Percentiles rank a stretch among this genome's conserved stretches.
Evolutionary conservation across 768 basidiomycete species (phyloP).

Genomic region (Pleurotus giganteus): DNA sequence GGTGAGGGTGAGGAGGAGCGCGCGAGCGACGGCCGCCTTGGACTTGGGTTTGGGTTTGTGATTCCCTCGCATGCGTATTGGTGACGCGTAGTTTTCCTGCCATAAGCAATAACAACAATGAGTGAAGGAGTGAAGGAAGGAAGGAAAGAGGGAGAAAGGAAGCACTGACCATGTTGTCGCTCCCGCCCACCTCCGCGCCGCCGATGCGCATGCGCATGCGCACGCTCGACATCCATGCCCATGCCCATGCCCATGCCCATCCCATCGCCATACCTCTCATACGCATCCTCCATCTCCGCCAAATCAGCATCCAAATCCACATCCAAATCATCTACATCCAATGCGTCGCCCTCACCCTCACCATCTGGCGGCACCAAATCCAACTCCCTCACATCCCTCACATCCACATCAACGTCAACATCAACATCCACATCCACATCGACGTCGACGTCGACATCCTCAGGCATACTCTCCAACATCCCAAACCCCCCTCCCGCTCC

Average conservation of each 20-base stretch:
- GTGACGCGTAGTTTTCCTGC: too few relatives aligned
- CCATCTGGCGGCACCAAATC: constrained; percentile 23
- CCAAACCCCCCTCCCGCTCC: constrained; percentile 8
- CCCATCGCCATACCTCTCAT: background rate
- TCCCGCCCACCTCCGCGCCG: constrained; percentile 12
- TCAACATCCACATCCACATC: constrained; percentile 15
- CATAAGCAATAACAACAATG: too few relatives aligned
- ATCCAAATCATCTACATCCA: too few relatives aligned
- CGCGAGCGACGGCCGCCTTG: too few relatives aligned
- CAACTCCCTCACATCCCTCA: background rate
- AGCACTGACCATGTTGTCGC: constrained; percentile 10
- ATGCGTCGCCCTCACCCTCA: constrained; percentile 2
- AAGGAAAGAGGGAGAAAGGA: too few relatives aligned
- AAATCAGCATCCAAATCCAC: background rate
- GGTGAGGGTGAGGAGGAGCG: too few relatives aligned
- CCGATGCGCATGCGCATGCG: too few relatives aligned
- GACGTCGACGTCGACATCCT: constrained; percentile 24
- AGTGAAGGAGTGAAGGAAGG: too few relatives aligned
- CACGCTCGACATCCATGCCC: constrained; percentile 17
- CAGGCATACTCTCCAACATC: constrained; percentile 5
- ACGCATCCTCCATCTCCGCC: constrained; percentile 12
- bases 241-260: constrained; percentile 5
- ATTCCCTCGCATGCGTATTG: too few relatives aligned
- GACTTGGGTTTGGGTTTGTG: too few relatives aligned
- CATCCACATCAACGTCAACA: background rate